Percentiles rank a stretch among this genome's conserved stretches.
Conservation (phyloP, 140 eudicot genomes). For the Stevia rebaudiana region DNA sequence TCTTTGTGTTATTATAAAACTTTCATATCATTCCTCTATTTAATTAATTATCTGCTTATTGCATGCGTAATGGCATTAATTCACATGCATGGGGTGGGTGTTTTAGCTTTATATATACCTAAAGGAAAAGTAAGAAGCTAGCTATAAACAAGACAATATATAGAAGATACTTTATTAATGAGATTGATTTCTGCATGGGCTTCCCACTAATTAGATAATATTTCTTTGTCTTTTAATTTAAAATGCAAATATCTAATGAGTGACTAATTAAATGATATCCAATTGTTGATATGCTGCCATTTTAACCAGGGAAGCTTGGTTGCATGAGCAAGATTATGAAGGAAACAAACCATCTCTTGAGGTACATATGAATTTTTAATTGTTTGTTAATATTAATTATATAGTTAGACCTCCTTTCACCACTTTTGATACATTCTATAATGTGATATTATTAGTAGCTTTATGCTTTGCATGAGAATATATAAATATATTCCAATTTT, state of each 20-base stretch:
- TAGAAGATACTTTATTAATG: conserved; percentile 28
- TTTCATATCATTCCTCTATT: conserved; percentile 3
- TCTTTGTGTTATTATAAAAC: neutral
- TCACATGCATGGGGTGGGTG: conserved; percentile 73
- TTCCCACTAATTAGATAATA: neutral
- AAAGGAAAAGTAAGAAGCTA: conserved; percentile 25
- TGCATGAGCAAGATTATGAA: conserved; percentile 72
- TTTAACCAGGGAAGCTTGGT: conserved; percentile 87
- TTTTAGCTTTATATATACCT: conserved; percentile 37
- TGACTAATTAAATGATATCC: neutral
- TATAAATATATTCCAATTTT: conserved; percentile 27
- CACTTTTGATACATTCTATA: conserved; percentile 37
- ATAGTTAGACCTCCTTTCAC: conserved; percentile 29
- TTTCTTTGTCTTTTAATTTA: neutral
- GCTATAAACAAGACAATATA: conserved; percentile 37
- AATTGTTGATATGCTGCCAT: conserved; percentile 13
- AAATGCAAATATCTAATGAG: neutral
- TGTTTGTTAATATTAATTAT: neutral
- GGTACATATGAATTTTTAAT: conserved; percentile 38
- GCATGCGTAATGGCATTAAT: conserved; percentile 36
- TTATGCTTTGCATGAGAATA: conserved; percentile 36
- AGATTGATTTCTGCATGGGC: conserved; percentile 34
- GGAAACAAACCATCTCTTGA: conserved; percentile 55
- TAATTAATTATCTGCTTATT: conserved; percentile 20
- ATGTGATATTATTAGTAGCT: conserved; percentile 20